Percentiles rank a stretch among this genome's conserved stretches.
phyloP scores from a whole-genome alignment of 495 filamentous ascomycete genomes.

The Podospora australis region DNA sequence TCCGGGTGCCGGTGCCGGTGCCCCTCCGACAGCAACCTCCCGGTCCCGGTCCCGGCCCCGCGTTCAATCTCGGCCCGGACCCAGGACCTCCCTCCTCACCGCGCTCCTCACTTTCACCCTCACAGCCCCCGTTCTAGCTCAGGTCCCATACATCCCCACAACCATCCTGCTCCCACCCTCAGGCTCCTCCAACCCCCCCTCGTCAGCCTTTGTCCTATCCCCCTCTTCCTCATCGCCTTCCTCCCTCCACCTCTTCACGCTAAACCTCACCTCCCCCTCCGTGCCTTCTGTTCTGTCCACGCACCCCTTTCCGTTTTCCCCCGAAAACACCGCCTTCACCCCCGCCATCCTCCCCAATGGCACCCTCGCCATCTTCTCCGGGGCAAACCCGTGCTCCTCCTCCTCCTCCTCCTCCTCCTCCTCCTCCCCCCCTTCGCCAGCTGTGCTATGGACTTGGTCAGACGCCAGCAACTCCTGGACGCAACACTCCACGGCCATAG shows the following conservation, averaged over 20 bases:
- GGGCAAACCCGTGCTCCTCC: slow-evolving; percentile 58
- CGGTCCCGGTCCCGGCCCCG: neutral
- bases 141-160: slow-evolving; percentile 71
- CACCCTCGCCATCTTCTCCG: slow-evolving; percentile 61
- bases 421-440: slow-evolving; percentile 18
- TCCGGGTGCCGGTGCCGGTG: neutral
- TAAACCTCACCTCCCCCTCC: slow-evolving; percentile 47
- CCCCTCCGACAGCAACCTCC: too few species aligned
- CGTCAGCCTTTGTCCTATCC: slow-evolving; percentile 57
- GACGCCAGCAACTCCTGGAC: slow-evolving; percentile 18
- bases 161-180: slow-evolving; percentile 47
- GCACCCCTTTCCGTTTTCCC: slow-evolving; percentile 57
- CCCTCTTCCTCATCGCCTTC: slow-evolving; percentile 50
- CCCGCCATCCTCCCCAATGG: slow-evolving; percentile 60
- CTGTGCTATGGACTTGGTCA: slow-evolving; percentile 37
- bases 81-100: too few species aligned
- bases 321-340: slow-evolving; percentile 46
- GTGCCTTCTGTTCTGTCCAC: neutral
- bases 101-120: neutral
- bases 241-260: slow-evolving; percentile 44
- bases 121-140: slow-evolving; percentile 14
- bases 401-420: slow-evolving; percentile 26
- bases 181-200: too few species aligned
- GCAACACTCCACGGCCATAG: slow-evolving; percentile 18
- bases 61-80: too few species aligned